These are phyloP conservation scores for Peronospora belbahrii DNA, from an alignment of 352 stramenopile genomes.

Conservation along the genomic window DNA sequence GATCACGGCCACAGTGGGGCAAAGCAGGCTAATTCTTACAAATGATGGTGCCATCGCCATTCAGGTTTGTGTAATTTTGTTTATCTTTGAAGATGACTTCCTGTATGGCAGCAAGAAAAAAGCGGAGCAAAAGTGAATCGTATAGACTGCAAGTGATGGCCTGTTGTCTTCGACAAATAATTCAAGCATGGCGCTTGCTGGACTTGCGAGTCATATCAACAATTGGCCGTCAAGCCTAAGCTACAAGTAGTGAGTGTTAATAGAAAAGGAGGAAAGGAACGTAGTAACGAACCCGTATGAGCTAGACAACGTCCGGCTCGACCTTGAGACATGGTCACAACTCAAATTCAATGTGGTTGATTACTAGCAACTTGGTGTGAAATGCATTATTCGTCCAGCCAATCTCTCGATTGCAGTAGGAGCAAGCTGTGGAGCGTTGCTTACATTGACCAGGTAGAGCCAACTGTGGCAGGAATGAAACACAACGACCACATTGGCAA, in stretches of 20 bases:
- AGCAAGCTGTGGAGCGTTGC: constrained; percentile 40
- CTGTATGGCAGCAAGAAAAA: constrained; percentile 41
- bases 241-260: too few relatives aligned
- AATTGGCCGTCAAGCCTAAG: too few relatives aligned
- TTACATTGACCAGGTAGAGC: constrained; percentile 63
- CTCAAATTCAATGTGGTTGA: constrained; percentile 61
- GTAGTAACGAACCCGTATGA: too few relatives aligned
- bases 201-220: too few relatives aligned
- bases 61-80: constrained; percentile 19
- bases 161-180: too few relatives aligned
- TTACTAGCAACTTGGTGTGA: constrained; percentile 54
- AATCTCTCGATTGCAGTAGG: constrained; percentile 56
- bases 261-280: too few relatives aligned
- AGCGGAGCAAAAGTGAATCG: too few relatives aligned
- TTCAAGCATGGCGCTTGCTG: too few relatives aligned
- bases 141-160: constrained; percentile 6
- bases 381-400: constrained; percentile 42
- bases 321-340: too few relatives aligned
- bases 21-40: constrained; percentile 36
- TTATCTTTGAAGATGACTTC: constrained; percentile 35
- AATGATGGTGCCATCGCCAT: constrained; percentile 6
- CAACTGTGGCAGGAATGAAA: constrained; percentile 57
- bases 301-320: too few relatives aligned
- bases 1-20: too few relatives aligned
- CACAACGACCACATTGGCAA: constrained; percentile 69